A percentile compares a stretch with the other conserved stretches of the same genome.
These are phyloP conservation scores for Leccinum uliginosum DNA, from an alignment of 768 basidiomycete species.

Conservation along the genomic window DNA sequence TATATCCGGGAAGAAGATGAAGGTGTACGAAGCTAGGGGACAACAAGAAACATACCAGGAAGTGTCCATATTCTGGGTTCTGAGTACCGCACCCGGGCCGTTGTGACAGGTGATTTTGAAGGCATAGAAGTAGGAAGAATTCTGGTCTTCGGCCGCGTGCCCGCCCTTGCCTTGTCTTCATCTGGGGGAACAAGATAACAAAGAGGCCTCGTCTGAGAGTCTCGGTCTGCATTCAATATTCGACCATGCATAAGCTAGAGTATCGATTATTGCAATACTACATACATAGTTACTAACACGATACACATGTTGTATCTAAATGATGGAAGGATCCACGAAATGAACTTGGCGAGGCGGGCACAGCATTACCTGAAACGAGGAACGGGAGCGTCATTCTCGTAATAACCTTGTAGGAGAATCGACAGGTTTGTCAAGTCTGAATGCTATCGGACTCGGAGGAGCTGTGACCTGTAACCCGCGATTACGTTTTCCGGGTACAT, in stretches of 20 bases:
- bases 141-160: not conserved
- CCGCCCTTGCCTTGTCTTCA: not conserved
- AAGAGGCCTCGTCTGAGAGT: not conserved
- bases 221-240: not conserved
- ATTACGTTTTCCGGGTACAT: not conserved
- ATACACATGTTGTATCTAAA: not conserved
- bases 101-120: not conserved
- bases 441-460: constrained; percentile 16
- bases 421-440: constrained; percentile 11
- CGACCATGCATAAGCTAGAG: not conserved
- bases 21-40: not conserved
- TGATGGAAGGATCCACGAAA: not conserved
- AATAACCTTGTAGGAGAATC: constrained; percentile 4
- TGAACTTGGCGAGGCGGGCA: not conserved
- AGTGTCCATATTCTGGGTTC: not conserved
- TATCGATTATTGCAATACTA: not conserved
- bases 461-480: not conserved
- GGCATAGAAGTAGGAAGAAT: not conserved
- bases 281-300: no score
- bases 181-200: not conserved
- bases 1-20: not conserved
- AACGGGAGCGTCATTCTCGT: constrained; percentile 2
- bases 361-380: not conserved
- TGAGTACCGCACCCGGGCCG: not conserved
- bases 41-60: not conserved